Conservation (phyloP, 2,329 filamentous ascomycete species). For the Bipolaris victoriae region DNA sequence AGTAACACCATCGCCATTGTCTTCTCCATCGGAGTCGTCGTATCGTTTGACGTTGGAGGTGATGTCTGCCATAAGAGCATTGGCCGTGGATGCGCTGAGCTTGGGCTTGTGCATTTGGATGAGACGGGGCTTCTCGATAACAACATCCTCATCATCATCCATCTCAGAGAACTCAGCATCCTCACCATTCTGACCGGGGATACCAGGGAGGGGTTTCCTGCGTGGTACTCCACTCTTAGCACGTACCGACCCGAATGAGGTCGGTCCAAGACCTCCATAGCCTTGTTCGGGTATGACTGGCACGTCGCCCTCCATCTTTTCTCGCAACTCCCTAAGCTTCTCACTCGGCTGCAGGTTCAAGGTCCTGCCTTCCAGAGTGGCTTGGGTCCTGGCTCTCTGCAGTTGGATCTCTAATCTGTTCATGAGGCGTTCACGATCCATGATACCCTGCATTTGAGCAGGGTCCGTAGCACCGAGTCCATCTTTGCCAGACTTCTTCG, state of each 20-base stretch:
- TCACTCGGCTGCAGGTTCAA: constrained; percentile 89
- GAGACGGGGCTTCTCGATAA: constrained; percentile 78
- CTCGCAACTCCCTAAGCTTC: constrained; percentile 85
- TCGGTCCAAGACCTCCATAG: constrained; percentile 66
- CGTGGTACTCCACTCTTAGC: constrained; percentile 50
- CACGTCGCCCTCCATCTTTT: constrained; percentile 81
- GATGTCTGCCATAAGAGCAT: constrained; percentile 73
- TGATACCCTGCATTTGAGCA: constrained; percentile 83
- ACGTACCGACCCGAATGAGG: constrained; percentile 64
- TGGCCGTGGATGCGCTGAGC: constrained; percentile 66
- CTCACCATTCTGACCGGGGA: constrained; percentile 45
- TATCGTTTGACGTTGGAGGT: constrained; percentile 74
- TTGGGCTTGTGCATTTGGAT: constrained; percentile 79
- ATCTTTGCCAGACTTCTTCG: constrained; percentile 63
- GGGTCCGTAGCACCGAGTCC: constrained; percentile 69
- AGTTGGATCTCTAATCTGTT: constrained; percentile 93
- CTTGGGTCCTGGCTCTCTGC: constrained; percentile 96
- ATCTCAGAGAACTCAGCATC: constrained; percentile 43
- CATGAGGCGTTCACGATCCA: constrained; percentile 92
- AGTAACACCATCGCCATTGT: constrained; percentile 71
- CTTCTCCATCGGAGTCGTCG: constrained; percentile 75
- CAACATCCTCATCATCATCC: constrained; percentile 63
- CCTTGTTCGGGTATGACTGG: constrained; percentile 54
- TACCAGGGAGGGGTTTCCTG: constrained; percentile 48
- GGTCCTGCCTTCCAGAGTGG: constrained; percentile 91